Percentiles rank a stretch among this genome's conserved stretches.
Conservation (phyloP, 2,329 filamentous ascomycete genomes). For the Lasiodiplodia sp. region DNA sequence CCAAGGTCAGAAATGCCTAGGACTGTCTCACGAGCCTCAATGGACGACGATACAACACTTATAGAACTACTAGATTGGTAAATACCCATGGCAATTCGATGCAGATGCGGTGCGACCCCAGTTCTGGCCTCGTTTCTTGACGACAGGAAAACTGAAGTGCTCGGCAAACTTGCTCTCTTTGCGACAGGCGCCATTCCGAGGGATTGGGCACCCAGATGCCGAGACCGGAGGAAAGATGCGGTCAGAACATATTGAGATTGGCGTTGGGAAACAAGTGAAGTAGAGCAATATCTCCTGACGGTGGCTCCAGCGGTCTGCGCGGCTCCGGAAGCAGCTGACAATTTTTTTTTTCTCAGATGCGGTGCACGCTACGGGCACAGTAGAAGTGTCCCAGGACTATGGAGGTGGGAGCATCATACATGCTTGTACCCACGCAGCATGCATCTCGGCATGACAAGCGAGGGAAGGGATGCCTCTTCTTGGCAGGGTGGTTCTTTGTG, state of each 20-base stretch:
- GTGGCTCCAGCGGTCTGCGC: constrained; percentile 14
- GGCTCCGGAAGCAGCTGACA: constrained; percentile 26
- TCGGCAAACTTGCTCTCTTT: constrained; percentile 5
- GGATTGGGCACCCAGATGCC: constrained; percentile 2
- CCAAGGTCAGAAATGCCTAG: not conserved
- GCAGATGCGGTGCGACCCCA: not conserved
- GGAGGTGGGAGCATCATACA: constrained; percentile 21
- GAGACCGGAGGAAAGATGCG: not conserved
- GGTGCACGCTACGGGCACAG: constrained; percentile 16
- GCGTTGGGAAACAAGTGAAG: not conserved
- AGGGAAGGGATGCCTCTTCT: constrained; percentile 24
- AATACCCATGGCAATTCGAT: not conserved
- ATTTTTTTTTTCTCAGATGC: constrained; percentile 6
- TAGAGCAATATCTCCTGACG: constrained; percentile 23
- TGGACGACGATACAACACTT: not conserved
- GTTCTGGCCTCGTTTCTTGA: not conserved
- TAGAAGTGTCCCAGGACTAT: constrained; percentile 2
- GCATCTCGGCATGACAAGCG: constrained; percentile 22
- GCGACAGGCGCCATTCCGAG: not conserved
- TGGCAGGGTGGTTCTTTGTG: constrained; percentile 28
- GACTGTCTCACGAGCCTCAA: not conserved
- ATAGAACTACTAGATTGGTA: not conserved
- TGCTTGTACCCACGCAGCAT: constrained; percentile 3
- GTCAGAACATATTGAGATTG: not conserved
- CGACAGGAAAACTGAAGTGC: not conserved